Evolutionary conservation across 1,139 yeast genomes (phyloP).

Genomic region (Geotrichum siamense): DNA sequence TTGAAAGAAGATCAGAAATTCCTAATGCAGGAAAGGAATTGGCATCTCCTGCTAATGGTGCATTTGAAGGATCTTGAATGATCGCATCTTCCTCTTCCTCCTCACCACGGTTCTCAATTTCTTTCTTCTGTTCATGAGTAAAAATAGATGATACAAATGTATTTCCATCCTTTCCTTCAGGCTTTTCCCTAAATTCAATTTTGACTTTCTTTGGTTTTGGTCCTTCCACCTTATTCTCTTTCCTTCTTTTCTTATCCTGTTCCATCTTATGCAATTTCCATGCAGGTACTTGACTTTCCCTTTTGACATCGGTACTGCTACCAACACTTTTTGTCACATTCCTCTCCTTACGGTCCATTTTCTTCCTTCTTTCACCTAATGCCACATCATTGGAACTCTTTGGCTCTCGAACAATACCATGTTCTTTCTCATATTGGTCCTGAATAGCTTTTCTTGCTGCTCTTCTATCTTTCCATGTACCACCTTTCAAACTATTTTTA

Average conservation of each 20-base stretch:
- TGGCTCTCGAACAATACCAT: conserved; percentile 13
- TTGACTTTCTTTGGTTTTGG: conserved; percentile 16
- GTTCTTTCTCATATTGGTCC: conserved; percentile 13
- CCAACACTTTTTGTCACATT: conserved; percentile 4
- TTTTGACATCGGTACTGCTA: conserved; percentile 9
- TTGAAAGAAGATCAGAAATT: conserved; percentile 46
- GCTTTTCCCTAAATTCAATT: conserved; percentile 19
- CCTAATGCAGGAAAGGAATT: conserved; percentile 69
- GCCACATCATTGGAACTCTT: conserved; percentile 9
- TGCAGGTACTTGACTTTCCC: conserved; percentile 10
- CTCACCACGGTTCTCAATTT: conserved; percentile 22
- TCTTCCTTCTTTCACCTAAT: conserved; percentile 6
- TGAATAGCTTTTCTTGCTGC: conserved; percentile 17
- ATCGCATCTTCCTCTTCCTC: conserved; percentile 40
- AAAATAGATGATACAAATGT: conserved; percentile 80
- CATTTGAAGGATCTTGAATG: conserved; percentile 51
- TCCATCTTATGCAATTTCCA: conserved; percentile 16
- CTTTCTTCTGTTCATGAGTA: conserved; percentile 50
- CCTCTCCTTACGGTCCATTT: neutral
- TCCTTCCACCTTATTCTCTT: neutral
- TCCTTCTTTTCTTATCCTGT: conserved; percentile 10
- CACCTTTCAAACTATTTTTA: conserved; percentile 16
- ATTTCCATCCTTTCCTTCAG: conserved; percentile 30
- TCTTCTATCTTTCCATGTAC: conserved; percentile 18
- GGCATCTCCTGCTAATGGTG: conserved; percentile 59